Evolutionary conservation across 2,329 filamentous ascomycete genomes (phyloP).

Genomic region (Neofusicoccum parvum): DNA sequence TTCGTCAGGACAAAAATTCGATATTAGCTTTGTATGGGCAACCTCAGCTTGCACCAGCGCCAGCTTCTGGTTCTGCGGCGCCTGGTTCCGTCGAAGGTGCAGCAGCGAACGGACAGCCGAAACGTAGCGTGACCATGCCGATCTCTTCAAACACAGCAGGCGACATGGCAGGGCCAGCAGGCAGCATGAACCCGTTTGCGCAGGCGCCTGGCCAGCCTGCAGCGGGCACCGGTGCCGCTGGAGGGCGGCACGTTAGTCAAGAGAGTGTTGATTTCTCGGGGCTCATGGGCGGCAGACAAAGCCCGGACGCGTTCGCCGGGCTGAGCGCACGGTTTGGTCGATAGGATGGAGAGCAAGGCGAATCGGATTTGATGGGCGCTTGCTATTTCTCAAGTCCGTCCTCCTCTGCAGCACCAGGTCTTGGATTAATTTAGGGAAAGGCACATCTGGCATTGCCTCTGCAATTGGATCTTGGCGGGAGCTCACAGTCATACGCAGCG

Average conservation of each 20-base stretch:
- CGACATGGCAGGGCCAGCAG: constrained; percentile 32
- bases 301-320: constrained; percentile 78
- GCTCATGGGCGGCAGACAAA: constrained; percentile 69
- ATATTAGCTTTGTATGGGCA: constrained; percentile 77
- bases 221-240: constrained; percentile 26
- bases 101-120: constrained; percentile 33
- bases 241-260: constrained; percentile 58
- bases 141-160: constrained; percentile 20
- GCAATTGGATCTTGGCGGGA: background rate
- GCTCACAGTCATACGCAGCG: background rate
- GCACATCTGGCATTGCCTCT: background rate
- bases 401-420: background rate
- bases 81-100: constrained; percentile 25
- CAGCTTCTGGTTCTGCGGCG: constrained; percentile 33
- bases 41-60: constrained; percentile 53
- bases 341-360: background rate
- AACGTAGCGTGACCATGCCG: constrained; percentile 44
- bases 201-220: constrained; percentile 15
- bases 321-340: constrained; percentile 58
- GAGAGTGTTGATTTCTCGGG: constrained; percentile 69
- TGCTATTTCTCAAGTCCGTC: background rate
- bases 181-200: constrained; percentile 62
- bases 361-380: background rate
- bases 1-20: constrained; percentile 67
- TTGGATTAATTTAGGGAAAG: background rate